phyloP scores from a whole-genome alignment of 2,329 filamentous ascomycete genomes.

The Curvularia sp. region DNA sequence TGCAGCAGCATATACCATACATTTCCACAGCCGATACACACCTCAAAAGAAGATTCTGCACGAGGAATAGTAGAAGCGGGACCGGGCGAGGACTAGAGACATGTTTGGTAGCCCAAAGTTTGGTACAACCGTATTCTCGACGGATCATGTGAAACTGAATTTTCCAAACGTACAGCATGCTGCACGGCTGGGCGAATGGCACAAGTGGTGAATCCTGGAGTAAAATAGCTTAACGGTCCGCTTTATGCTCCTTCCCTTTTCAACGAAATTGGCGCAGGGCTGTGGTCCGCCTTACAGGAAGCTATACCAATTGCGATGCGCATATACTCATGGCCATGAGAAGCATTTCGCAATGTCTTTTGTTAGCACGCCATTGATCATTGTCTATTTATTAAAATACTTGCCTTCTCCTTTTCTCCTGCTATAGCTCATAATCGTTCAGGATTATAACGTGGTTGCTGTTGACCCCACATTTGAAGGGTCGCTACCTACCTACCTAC shows the following conservation, averaged over 20 bases:
- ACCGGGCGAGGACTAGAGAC: not conserved
- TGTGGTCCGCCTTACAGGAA: not conserved
- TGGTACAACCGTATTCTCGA: not conserved
- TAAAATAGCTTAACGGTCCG: not conserved
- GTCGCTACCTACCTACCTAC: not conserved
- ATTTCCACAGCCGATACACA: not conserved
- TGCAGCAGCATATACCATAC: not conserved
- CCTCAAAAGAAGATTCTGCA: too few species aligned
- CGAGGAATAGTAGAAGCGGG: not conserved
- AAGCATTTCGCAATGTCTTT: not conserved
- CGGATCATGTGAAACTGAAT: not conserved
- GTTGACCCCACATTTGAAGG: not conserved
- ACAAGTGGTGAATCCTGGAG: not conserved
- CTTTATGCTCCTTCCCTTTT: not conserved
- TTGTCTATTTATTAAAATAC: not conserved
- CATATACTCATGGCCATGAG: not conserved
- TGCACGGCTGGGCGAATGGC: not conserved
- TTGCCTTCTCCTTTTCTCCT: not conserved
- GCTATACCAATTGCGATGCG: not conserved
- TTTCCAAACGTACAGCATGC: not conserved
- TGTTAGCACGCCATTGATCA: not conserved
- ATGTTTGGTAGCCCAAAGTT: not conserved
- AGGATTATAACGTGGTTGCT: not conserved
- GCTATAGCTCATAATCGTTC: too few species aligned
- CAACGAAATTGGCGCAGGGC: not conserved